phyloP scores from a whole-genome alignment of 208 protist genomes.

The Trypanosoma grayi region DNA sequence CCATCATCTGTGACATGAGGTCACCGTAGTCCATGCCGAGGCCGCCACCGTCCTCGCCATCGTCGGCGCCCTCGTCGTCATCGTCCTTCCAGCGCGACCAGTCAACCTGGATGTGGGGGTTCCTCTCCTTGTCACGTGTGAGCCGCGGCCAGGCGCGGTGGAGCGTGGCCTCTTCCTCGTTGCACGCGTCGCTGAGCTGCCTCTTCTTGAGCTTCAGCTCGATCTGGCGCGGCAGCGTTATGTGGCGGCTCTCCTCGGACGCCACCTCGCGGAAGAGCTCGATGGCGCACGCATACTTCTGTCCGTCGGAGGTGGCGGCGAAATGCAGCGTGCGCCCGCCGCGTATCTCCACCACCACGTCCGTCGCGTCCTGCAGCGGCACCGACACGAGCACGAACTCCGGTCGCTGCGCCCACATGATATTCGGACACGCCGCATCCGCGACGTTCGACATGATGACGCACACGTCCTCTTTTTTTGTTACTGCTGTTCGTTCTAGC shows the following conservation, averaged over 20 bases:
- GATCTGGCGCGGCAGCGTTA: slow-evolving; percentile 68
- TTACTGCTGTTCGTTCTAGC: slow-evolving; percentile 7
- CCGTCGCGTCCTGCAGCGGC: slow-evolving; percentile 65
- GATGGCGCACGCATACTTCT: slow-evolving; percentile 40
- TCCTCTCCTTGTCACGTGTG: slow-evolving; percentile 56
- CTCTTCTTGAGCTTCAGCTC: slow-evolving; percentile 80
- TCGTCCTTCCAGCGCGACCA: slow-evolving; percentile 84
- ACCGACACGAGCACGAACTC: slow-evolving; percentile 81
- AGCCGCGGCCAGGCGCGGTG: slow-evolving; percentile 70
- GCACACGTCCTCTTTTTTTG: slow-evolving; percentile 4
- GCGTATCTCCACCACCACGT: slow-evolving; percentile 62
- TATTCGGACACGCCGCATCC: slow-evolving; percentile 47
- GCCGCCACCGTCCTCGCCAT: slow-evolving; percentile 27
- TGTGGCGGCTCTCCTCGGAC: slow-evolving; percentile 77
- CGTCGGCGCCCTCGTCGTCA: slow-evolving; percentile 44
- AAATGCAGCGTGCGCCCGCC: slow-evolving; percentile 43
- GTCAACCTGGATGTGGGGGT: slow-evolving; percentile 77
- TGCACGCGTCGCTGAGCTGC: slow-evolving; percentile 5
- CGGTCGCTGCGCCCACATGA: slow-evolving; percentile 82
- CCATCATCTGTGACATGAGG: slow-evolving; percentile 33
- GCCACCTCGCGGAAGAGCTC: slow-evolving; percentile 58
- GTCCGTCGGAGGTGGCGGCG: slow-evolving; percentile 15
- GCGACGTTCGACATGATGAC: slow-evolving; percentile 18
- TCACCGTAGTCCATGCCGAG: slow-evolving; percentile 30
- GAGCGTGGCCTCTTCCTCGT: slow-evolving; percentile 43